phyloP scores from a whole-genome alignment of 108 stramenopile genomes.

The Nannochloropsis gaditana region DNA sequence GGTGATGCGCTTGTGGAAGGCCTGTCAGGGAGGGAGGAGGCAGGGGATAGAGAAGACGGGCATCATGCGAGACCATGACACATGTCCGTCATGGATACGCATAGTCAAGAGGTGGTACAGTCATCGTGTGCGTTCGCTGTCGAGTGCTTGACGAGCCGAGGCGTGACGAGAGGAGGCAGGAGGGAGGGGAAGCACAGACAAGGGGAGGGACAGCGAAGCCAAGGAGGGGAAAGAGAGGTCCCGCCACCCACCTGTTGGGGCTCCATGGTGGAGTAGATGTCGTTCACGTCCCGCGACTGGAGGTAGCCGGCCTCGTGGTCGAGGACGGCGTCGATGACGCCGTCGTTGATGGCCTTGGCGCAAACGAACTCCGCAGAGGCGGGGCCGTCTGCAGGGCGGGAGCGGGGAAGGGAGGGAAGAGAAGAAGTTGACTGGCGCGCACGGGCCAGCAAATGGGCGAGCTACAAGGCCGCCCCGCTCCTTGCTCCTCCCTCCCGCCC shows the following conservation, averaged over 20 bases:
- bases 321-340: slow-evolving; percentile 95
- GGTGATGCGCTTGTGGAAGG: slow-evolving; percentile 83
- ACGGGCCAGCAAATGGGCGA: not conserved
- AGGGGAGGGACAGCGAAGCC: not conserved
- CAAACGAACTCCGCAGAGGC: slow-evolving; percentile 87
- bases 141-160: too few species aligned
- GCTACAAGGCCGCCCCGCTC: too few species aligned
- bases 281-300: slow-evolving; percentile 78
- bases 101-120: too few species aligned
- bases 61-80: too few species aligned
- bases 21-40: not conserved
- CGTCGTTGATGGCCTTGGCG: slow-evolving; percentile 95
- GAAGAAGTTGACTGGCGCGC: not conserved
- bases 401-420: slow-evolving; percentile 28
- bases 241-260: slow-evolving; percentile 66
- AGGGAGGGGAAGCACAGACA: not conserved
- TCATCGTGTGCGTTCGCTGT: too few species aligned
- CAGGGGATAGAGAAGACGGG: not conserved
- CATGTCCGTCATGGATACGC: too few species aligned
- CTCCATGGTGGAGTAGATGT: slow-evolving; percentile 92
- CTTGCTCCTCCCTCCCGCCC: too few species aligned
- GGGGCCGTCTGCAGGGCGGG: slow-evolving; percentile 48
- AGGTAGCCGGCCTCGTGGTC: slow-evolving; percentile 86
- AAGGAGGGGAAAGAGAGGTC: not conserved
- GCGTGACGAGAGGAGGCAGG: not conserved